Conservation (phyloP, 768 basidiomycete genomes). For the Kockovaella imperatae region DNA sequence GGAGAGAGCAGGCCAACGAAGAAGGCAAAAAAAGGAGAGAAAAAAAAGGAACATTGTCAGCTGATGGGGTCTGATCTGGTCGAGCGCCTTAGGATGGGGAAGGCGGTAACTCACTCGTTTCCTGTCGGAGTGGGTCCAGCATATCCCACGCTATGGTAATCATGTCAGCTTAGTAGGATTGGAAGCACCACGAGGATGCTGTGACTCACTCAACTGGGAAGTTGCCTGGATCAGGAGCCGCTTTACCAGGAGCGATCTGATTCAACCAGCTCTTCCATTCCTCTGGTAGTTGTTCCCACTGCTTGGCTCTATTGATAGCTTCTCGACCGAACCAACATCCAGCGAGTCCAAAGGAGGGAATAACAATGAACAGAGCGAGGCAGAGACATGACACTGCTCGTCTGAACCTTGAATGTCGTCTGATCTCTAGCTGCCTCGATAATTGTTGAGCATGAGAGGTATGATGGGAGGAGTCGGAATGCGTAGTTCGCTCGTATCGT, state of each 20-base stretch:
- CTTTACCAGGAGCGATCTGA: slow-evolving; percentile 7
- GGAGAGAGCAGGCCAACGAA: not conserved
- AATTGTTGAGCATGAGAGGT: slow-evolving; percentile 1
- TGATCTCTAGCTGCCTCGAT: too few species aligned
- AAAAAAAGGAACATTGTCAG: not conserved
- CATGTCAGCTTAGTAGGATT: not conserved
- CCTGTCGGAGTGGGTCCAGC: slow-evolving; percentile 43
- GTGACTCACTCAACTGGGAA: slow-evolving; percentile 42
- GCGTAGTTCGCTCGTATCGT: slow-evolving; percentile 13
- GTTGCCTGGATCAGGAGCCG: slow-evolving; percentile 16
- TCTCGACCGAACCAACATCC: slow-evolving; percentile 23
- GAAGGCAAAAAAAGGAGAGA: not conserved
- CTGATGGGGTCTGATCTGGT: not conserved
- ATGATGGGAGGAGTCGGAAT: slow-evolving; percentile 1
- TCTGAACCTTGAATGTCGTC: slow-evolving; percentile 6
- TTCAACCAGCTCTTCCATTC: slow-evolving; percentile 34
- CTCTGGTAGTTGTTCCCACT: slow-evolving; percentile 27
- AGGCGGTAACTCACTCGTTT: slow-evolving; percentile 27
- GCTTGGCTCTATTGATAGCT: slow-evolving; percentile 12
- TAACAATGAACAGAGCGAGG: slow-evolving; percentile 11
- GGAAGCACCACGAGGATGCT: not conserved
- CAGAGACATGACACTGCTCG: slow-evolving; percentile 17
- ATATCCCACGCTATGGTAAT: slow-evolving; percentile 35
- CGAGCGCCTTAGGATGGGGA: not conserved
- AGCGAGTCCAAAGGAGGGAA: slow-evolving; percentile 15